phyloP scores from a whole-genome alignment of 148 eudicot genomes.

The Polygonum maritimum region DNA sequence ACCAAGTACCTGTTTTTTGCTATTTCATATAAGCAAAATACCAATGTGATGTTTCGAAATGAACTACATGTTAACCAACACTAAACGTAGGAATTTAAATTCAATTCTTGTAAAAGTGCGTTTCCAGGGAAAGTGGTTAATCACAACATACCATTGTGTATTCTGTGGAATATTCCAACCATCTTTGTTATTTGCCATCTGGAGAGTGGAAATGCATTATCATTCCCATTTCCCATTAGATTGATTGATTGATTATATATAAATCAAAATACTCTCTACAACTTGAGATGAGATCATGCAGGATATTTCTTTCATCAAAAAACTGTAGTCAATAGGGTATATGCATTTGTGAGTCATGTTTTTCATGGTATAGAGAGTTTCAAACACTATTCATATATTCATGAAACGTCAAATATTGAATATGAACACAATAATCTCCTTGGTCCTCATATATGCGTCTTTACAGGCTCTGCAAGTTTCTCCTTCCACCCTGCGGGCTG shows the following conservation, averaged over 20 bases:
- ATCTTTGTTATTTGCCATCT: neutral
- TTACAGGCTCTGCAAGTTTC: slow-evolving; percentile 56
- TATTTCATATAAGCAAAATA: too few species aligned
- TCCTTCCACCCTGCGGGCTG: slow-evolving; percentile 40
- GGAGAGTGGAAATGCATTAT: neutral
- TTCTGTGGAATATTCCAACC: too few species aligned
- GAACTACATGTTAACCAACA: neutral
- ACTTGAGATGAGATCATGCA: neutral
- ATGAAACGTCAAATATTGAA: neutral
- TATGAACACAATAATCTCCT: neutral
- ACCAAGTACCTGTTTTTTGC: too few species aligned
- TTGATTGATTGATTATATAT: neutral
- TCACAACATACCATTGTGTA: too few species aligned
- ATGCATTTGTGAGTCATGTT: neutral
- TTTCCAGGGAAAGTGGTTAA: too few species aligned
- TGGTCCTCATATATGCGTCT: neutral
- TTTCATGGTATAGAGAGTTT: neutral
- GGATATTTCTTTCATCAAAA: neutral
- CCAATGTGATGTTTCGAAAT: neutral
- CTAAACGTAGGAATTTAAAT: neutral
- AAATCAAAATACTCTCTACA: neutral
- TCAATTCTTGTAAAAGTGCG: neutral
- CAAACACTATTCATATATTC: neutral
- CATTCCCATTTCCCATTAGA: neutral
- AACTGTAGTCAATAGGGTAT: neutral